These are phyloP conservation scores for Aethionema arabicum DNA, from an alignment of 345 rosid genomes.

Conservation along the genomic window DNA sequence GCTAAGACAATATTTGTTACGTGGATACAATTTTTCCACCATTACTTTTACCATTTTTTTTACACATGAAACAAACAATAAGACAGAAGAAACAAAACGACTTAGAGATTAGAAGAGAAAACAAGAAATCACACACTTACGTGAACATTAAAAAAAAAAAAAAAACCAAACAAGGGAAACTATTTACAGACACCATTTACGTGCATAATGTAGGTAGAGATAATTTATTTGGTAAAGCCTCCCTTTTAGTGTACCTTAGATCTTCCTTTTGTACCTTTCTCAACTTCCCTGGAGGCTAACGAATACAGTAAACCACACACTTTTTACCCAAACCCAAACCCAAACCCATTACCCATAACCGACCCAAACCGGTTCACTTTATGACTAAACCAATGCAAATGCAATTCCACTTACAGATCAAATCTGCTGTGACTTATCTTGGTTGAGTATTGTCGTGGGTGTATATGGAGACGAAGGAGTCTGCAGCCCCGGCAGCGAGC, in stretches of 20 bases:
- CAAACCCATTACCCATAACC: neutral
- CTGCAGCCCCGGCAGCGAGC: constrained; percentile 92
- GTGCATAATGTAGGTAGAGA: constrained; percentile 25
- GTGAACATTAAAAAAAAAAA: constrained; percentile 10
- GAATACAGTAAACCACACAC: constrained; percentile 38
- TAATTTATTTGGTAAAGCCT: constrained; percentile 40
- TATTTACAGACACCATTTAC: constrained; percentile 39
- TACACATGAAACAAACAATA: constrained; percentile 36
- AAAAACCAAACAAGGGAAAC: constrained; percentile 27
- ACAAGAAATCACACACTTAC: constrained; percentile 32
- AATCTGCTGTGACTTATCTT: constrained; percentile 34
- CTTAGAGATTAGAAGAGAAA: constrained; percentile 14
- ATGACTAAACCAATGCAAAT: constrained; percentile 19
- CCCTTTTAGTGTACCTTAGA: constrained; percentile 23
- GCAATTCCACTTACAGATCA: constrained; percentile 12
- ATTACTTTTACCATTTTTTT: constrained; percentile 32
- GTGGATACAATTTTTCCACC: constrained; percentile 28
- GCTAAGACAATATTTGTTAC: neutral
- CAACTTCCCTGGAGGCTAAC: constrained; percentile 36
- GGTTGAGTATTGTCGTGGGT: constrained; percentile 57
- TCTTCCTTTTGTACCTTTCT: constrained; percentile 3
- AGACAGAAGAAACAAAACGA: constrained; percentile 16
- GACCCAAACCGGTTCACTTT: constrained; percentile 14
- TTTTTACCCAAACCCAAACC: constrained; percentile 30
- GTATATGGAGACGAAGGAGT: constrained; percentile 76